Percentiles rank a stretch among this genome's conserved stretches.
phyloP scores from a whole-genome alignment of 78 protist genomes.

The Diacronema lutheri region DNA sequence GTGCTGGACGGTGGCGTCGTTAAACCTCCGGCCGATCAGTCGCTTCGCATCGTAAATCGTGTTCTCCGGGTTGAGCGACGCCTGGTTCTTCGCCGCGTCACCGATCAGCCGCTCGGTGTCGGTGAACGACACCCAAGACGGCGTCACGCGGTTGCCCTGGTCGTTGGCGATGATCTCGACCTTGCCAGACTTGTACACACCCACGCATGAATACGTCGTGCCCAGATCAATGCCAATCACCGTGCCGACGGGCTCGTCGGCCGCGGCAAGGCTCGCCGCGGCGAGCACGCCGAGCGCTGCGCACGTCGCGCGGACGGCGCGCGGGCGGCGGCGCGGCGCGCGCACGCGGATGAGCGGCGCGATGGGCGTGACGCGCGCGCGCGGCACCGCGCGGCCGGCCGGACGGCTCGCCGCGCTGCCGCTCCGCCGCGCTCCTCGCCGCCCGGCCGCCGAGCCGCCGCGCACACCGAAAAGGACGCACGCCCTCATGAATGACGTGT shows the following conservation, averaged over 20 bases:
- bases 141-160: conserved; percentile 97
- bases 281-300: too few species aligned
- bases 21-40: conserved; percentile 42
- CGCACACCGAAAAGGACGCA: too few species aligned
- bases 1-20: conserved; percentile 86
- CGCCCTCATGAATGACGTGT: too few species aligned
- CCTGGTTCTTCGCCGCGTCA: conserved; percentile 79
- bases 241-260: not conserved
- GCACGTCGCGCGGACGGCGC: too few species aligned
- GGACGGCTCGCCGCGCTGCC: too few species aligned
- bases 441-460: too few species aligned
- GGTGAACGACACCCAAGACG: conserved; percentile 95
- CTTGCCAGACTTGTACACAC: conserved; percentile 51
- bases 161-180: conserved; percentile 97
- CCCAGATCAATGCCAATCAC: conserved; percentile 50
- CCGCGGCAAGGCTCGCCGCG: too few species aligned
- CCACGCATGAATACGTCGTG: conserved; percentile 71
- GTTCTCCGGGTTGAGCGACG: conserved; percentile 91
- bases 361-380: too few species aligned
- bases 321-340: too few species aligned
- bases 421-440: too few species aligned
- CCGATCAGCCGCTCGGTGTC: conserved; percentile 71
- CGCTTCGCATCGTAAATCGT: conserved; percentile 97
- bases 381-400: too few species aligned
- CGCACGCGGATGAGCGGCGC: too few species aligned